phyloP scores from a whole-genome alignment of 2,329 filamentous ascomycete genomes.

The Tolypocladium nubicola region DNA sequence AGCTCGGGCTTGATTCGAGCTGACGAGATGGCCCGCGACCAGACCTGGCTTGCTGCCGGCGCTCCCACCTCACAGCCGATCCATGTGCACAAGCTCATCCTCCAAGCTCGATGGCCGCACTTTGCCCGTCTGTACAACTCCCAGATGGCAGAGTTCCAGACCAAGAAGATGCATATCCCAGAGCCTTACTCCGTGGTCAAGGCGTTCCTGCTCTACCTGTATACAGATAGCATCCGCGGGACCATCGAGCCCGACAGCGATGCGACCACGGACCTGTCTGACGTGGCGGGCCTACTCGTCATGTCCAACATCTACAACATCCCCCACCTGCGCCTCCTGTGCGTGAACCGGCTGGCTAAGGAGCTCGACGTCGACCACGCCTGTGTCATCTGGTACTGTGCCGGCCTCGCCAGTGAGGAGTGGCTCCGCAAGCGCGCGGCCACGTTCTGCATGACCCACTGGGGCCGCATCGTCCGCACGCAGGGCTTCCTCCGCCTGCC shows the following conservation, averaged over 20 bases:
- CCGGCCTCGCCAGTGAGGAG: slow-evolving; percentile 79
- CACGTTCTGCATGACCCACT: slow-evolving; percentile 81
- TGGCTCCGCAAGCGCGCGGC: slow-evolving; percentile 88
- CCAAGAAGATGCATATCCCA: slow-evolving; percentile 93
- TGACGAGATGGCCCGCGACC: slow-evolving; percentile 29
- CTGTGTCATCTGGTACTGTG: slow-evolving; percentile 92
- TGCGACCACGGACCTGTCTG: slow-evolving; percentile 67
- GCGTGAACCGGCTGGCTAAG: slow-evolving; percentile 78
- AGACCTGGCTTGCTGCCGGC: slow-evolving; percentile 50
- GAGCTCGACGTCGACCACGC: slow-evolving; percentile 93
- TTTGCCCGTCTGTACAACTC: slow-evolving; percentile 85
- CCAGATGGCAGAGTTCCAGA: slow-evolving; percentile 96
- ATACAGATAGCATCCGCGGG: slow-evolving; percentile 79
- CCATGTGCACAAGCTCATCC: slow-evolving; percentile 87
- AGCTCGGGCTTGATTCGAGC: slow-evolving; percentile 37
- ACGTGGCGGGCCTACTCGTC: slow-evolving; percentile 88
- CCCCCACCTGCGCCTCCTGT: slow-evolving; percentile 80
- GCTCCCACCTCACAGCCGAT: slow-evolving; percentile 69
- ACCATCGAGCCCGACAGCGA: slow-evolving; percentile 43
- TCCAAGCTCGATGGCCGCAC: slow-evolving; percentile 93
- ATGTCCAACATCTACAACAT: slow-evolving; percentile 99
- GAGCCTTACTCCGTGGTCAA: slow-evolving; percentile 92
- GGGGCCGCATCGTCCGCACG: slow-evolving; percentile 88
- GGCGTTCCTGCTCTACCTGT: slow-evolving; percentile 91
- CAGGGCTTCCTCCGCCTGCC: slow-evolving; percentile 75